Evolutionary conservation across 1,284 basidiomycete genomes (phyloP).

Genomic region (Puccinia coronata): DNA sequence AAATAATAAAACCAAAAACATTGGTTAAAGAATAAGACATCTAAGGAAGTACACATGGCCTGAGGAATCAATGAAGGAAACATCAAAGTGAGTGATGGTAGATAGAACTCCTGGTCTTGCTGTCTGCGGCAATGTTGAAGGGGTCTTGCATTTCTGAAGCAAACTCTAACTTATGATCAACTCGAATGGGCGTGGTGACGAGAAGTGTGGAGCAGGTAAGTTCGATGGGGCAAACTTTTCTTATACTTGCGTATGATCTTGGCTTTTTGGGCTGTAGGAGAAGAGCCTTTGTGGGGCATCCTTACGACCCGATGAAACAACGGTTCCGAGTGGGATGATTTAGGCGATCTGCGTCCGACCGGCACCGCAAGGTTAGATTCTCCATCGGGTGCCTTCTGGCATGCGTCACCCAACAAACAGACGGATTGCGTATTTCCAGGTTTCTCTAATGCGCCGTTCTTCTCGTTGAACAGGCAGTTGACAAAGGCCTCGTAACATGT

Average conservation of each 20-base stretch:
- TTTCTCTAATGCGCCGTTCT: conserved; percentile 28
- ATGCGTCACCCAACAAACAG: conserved; percentile 39
- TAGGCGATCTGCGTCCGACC: conserved; percentile 21
- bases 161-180: neutral
- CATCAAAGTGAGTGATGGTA: too few species aligned
- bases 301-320: neutral
- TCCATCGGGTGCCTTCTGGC: conserved; percentile 37
- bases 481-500: conserved; percentile 47
- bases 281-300: neutral
- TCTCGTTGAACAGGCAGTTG: conserved; percentile 39
- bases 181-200: neutral
- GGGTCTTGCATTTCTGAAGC: neutral
- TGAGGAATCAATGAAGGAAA: too few species aligned
- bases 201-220: conserved; percentile 12
- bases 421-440: conserved; percentile 44
- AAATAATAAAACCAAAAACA: too few species aligned
- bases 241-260: conserved; percentile 31
- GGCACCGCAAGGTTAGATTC: conserved; percentile 19
- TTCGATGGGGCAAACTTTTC: conserved; percentile 14
- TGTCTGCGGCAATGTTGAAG: too few species aligned
- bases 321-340: neutral
- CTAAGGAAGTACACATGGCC: too few species aligned
- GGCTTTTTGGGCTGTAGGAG: conserved; percentile 17
- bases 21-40: too few species aligned
- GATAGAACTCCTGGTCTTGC: too few species aligned